These are phyloP conservation scores for Clavispora vitiphila DNA, from an alignment of 805 yeast species.

Conservation along the genomic window DNA sequence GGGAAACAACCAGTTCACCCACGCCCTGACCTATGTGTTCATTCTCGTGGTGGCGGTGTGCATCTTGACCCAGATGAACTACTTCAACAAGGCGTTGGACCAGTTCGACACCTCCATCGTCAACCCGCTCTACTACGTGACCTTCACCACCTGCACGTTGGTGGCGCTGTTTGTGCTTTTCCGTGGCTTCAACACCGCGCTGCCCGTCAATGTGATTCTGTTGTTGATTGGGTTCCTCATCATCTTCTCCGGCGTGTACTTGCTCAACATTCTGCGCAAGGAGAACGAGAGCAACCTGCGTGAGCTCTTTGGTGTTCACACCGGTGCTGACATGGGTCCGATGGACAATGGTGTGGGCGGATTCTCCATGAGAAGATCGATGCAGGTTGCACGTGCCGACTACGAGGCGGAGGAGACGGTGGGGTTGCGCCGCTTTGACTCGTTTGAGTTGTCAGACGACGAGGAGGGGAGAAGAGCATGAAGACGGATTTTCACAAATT, in stretches of 20 bases:
- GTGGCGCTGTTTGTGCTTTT: slow-evolving; percentile 82
- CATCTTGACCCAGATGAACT: slow-evolving; percentile 88
- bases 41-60: slow-evolving; percentile 72
- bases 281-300: slow-evolving; percentile 46
- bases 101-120: slow-evolving; percentile 91
- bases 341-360: slow-evolving; percentile 82
- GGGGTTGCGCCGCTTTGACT: slow-evolving; percentile 57
- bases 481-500: too few relatives aligned
- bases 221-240: slow-evolving; percentile 80
- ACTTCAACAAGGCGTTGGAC: slow-evolving; percentile 87
- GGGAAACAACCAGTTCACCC: slow-evolving; percentile 86
- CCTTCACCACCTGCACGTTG: slow-evolving; percentile 85
- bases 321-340: slow-evolving; percentile 51
- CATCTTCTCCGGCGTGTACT: slow-evolving; percentile 82
- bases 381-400: slow-evolving; percentile 52
- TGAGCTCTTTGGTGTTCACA: slow-evolving; percentile 60
- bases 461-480: slow-evolving; percentile 24
- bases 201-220: slow-evolving; percentile 74
- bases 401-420: slow-evolving; percentile 42
- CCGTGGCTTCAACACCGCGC: slow-evolving; percentile 80
- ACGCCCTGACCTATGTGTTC: slow-evolving; percentile 78
- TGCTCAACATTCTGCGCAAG: slow-evolving; percentile 72
- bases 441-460: slow-evolving; percentile 49
- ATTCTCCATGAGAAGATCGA: slow-evolving; percentile 61
- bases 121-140: slow-evolving; percentile 84